A percentile compares a stretch with the other conserved stretches of the same genome.
Conservation (phyloP, 768 basidiomycete genomes). For the Cyclocybe cylindracea region DNA sequence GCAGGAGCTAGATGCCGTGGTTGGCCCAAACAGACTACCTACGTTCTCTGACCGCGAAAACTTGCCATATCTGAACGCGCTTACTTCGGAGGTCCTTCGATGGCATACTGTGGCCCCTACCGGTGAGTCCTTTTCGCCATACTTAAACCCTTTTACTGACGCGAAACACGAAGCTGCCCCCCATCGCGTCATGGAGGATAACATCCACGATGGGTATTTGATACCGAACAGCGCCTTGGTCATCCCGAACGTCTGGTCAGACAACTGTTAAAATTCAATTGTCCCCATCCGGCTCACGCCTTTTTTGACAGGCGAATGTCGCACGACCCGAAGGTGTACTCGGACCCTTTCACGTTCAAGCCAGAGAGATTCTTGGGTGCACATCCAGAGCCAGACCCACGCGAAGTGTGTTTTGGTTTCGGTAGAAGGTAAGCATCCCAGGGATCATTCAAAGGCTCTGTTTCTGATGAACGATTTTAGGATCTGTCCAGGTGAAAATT, state of each 20-base stretch:
- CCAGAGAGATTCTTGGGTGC: constrained; percentile 48
- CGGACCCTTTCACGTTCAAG: constrained; percentile 46
- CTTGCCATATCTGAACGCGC: constrained; percentile 41
- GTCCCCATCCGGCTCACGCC: background rate
- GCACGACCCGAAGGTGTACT: constrained; percentile 34
- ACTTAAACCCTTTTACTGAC: background rate
- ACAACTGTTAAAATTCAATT: background rate
- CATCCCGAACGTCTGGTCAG: constrained; percentile 51
- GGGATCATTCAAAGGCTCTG: background rate
- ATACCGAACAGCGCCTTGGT: constrained; percentile 60
- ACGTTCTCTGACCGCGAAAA: constrained; percentile 36
- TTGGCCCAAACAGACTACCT: constrained; percentile 42
- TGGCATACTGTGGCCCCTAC: constrained; percentile 36
- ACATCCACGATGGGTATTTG: constrained; percentile 59
- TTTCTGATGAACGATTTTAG: constrained; percentile 3
- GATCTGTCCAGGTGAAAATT: constrained; percentile 33
- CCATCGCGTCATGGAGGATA: constrained; percentile 57
- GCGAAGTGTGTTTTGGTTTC: constrained; percentile 51
- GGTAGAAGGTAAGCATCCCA: constrained; percentile 40
- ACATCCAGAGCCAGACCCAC: constrained; percentile 44
- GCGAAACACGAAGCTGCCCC: constrained; percentile 39
- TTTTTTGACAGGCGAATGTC: constrained; percentile 34
- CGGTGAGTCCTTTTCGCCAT: constrained; percentile 16
- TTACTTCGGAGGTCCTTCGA: constrained; percentile 37
- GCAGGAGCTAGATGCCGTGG: constrained; percentile 41